Base-by-base conservation (phyloP, 352 stramenopile genomes). In the Globisporangium echinulatum region DNA sequence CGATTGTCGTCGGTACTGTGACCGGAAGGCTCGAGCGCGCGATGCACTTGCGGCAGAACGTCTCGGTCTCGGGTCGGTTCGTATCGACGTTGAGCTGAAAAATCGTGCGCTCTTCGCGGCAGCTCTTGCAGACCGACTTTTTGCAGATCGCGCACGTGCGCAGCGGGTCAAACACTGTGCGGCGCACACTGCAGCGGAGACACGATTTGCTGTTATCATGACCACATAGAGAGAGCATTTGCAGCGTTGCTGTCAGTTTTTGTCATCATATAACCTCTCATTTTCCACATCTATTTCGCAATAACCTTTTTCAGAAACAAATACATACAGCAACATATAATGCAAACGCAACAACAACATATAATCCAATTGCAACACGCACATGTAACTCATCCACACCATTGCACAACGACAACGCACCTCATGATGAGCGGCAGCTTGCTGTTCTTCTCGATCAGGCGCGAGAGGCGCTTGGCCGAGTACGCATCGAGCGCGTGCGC, bases 141-240 rank as follows among this genome's bases (percentile, higher is more conserved):
- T 76, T 76, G 61, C 77, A 87, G 33, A 84, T 72, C 4, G 66
- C 63, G 49, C 77, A 87, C 13, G 64, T 69, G 2, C 64, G 60
- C 0, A 75, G 59, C 33, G 68, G 63, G 37, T 81, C 70, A 5
- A 66, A 52, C 44, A 73, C 57, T 14, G 72, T 76, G 4, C 63
- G 58, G 0, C 63, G 67, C 4, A 54, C 53, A 0, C 67, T 68
- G 47, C 77, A 87, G 2, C 77, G 70, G 33, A 81, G 56, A 68
- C 77, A 87, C 39, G 59, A 69, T 47, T 77, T 79, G 56, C 68
- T 65, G 43, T 25, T 25, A 25, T 2, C 25, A 25, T 25, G 25
- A 25, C 25, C 25, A 25, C 25, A 42, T 25, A 2, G 38, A 56
- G 13, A 56, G 7, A 10, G 33, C 25, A 39, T 11, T 25, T 25